Conservation (phyloP, 257 asterid species). For the Solanum corneliomulleri region DNA sequence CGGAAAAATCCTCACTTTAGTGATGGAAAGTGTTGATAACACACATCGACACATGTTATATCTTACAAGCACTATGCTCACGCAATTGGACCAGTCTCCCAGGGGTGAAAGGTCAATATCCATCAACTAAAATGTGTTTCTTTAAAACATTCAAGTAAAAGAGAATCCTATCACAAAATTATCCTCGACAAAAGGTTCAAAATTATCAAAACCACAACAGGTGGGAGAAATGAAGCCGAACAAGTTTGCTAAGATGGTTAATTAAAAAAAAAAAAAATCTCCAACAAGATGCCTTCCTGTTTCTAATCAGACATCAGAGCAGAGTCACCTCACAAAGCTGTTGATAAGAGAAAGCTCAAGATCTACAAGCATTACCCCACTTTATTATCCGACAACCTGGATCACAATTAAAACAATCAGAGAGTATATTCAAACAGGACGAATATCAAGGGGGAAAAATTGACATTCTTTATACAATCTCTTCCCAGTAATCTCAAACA, state of each 20-base stretch:
- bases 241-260: background rate
- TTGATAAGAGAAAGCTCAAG: background rate
- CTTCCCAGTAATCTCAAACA: background rate
- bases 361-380: background rate
- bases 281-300: background rate
- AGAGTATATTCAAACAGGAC: background rate
- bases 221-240: background rate
- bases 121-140: background rate
- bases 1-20: background rate
- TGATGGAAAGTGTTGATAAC: fast-evolving
- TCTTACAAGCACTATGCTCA: background rate
- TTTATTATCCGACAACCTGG: background rate
- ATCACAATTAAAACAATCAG: background rate
- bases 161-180: background rate
- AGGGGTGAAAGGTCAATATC: background rate
- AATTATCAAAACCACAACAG: background rate
- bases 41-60: too few relatives aligned
- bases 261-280: background rate
- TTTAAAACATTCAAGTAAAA: background rate
- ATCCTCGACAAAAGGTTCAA: background rate
- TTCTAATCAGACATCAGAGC: background rate
- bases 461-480: background rate
- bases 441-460: background rate
- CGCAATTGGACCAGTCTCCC: background rate
- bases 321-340: background rate